Evolutionary conservation across 208 protist genomes (phyloP).

Genomic region (Acanthamoeba castellanii): DNA sequence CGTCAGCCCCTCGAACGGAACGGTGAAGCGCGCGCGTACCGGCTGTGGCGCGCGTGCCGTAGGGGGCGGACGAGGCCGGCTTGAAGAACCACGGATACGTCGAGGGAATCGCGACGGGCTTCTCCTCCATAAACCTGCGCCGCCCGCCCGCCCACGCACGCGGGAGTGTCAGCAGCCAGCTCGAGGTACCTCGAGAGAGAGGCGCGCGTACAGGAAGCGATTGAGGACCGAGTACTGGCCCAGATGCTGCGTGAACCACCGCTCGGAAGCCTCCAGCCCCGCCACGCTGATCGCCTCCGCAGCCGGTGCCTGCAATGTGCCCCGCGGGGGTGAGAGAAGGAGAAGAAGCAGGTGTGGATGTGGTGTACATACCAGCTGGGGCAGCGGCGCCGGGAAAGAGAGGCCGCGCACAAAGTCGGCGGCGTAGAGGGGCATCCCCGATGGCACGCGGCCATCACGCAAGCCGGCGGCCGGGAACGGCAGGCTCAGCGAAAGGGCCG

Average conservation of each 20-base stretch:
- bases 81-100: not conserved
- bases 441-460: not conserved
- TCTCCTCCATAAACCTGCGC: not conserved
- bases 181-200: not conserved
- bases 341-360: no score
- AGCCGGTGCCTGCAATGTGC: not conserved
- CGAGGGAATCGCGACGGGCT: not conserved
- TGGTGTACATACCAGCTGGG: no score
- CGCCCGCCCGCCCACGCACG: not conserved
- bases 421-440: not conserved
- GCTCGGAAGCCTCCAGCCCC: not conserved
- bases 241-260: not conserved
- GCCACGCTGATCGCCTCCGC: not conserved
- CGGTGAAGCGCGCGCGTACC: not conserved
- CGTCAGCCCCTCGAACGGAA: no score
- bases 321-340: not conserved
- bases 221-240: not conserved
- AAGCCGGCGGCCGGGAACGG: not conserved
- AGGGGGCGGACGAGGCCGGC: not conserved
- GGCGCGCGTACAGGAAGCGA: not conserved
- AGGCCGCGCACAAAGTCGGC: not conserved
- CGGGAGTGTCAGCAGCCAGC: not conserved
- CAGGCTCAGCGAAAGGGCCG: not conserved
- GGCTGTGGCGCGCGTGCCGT: not conserved
- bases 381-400: not conserved